These are phyloP conservation scores for Coemansia sp. DNA, from an alignment of 192 early-diverging fungal genomes.

Conservation along the genomic window DNA sequence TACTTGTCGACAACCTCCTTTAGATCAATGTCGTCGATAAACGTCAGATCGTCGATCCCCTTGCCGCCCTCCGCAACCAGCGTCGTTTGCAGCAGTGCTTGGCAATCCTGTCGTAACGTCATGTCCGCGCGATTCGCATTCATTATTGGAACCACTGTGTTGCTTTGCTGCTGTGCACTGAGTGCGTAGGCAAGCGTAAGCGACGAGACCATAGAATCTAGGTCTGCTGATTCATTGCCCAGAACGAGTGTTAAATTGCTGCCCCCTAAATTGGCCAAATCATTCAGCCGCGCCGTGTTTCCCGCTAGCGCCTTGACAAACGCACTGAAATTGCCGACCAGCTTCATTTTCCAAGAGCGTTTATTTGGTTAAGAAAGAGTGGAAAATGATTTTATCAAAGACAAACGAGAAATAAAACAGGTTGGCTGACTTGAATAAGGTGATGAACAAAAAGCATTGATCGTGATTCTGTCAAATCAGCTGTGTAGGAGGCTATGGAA, in stretches of 20 bases:
- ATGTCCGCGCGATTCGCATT: slow-evolving; percentile 40
- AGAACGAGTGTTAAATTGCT: slow-evolving; percentile 39
- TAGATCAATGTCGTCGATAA: slow-evolving; percentile 44
- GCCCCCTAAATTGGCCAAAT: neutral
- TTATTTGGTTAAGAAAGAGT: neutral
- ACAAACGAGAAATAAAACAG: too few relatives aligned
- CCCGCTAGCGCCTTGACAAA: slow-evolving; percentile 33
- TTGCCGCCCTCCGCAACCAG: slow-evolving; percentile 11
- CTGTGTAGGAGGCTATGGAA: too few relatives aligned
- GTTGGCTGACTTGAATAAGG: too few relatives aligned
- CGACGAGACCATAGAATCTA: slow-evolving; percentile 56
- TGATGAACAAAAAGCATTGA: too few relatives aligned
- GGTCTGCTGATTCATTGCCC: slow-evolving; percentile 56
- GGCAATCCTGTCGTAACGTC: slow-evolving; percentile 43
- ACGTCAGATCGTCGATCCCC: slow-evolving; percentile 22
- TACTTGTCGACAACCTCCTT: neutral
- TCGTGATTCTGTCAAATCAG: too few relatives aligned
- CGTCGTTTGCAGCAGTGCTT: slow-evolving; percentile 12
- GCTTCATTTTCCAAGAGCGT: slow-evolving; percentile 6
- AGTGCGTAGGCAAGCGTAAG: slow-evolving; percentile 45
- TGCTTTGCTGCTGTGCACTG: neutral
- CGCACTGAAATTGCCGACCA: slow-evolving; percentile 12
- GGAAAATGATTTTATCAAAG: neutral
- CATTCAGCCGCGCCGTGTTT: slow-evolving; percentile 24
- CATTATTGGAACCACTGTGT: slow-evolving; percentile 37